Percentiles rank a stretch among this genome's conserved stretches.
These are phyloP conservation scores for Fusarium continuum DNA, from an alignment of 2,329 filamentous ascomycete species.

Conservation along the genomic window DNA sequence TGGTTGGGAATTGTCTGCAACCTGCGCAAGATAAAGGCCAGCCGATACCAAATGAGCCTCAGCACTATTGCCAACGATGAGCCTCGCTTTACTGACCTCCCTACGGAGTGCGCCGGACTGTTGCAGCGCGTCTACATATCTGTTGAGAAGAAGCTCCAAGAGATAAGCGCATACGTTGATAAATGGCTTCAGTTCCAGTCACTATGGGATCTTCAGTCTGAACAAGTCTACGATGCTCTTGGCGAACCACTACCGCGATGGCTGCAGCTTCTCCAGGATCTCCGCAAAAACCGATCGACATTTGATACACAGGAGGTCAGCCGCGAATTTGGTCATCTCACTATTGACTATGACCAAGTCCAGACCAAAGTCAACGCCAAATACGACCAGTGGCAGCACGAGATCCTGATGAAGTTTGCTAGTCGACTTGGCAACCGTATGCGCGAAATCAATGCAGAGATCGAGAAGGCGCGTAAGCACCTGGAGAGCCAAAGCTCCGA, in stretches of 20 bases:
- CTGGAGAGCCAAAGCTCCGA: constrained; percentile 93
- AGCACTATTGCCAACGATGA: constrained; percentile 72
- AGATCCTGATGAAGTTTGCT: constrained; percentile 94
- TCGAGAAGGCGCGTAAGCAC: constrained; percentile 88
- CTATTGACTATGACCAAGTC: constrained; percentile 97
- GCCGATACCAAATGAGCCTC: constrained; percentile 90
- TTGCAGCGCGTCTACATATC: constrained; percentile 83
- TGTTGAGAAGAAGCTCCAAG: constrained; percentile 82
- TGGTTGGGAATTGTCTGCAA: constrained; percentile 96
- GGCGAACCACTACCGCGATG: constrained; percentile 92
- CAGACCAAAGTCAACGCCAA: constrained; percentile 99
- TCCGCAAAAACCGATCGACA: constrained; percentile 91
- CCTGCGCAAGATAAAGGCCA: constrained; percentile 91
- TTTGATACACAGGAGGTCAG: constrained; percentile 98
- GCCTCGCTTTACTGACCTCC: constrained; percentile 83
- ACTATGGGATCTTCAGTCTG: constrained; percentile 95
- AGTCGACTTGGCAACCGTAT: constrained; percentile 87
- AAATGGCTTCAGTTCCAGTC: constrained; percentile 99
- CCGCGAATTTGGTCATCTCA: constrained; percentile 90
- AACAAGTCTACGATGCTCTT: constrained; percentile 91
- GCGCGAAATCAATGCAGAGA: constrained; percentile 90
- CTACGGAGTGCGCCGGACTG: constrained; percentile 81
- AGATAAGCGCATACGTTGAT: constrained; percentile 87
- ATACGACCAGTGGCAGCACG: constrained; percentile 99
- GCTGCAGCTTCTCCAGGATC: constrained; percentile 96